Base-by-base conservation (phyloP, 2,329 filamentous ascomycete species). In the Pestalotiopsis sp. region DNA sequence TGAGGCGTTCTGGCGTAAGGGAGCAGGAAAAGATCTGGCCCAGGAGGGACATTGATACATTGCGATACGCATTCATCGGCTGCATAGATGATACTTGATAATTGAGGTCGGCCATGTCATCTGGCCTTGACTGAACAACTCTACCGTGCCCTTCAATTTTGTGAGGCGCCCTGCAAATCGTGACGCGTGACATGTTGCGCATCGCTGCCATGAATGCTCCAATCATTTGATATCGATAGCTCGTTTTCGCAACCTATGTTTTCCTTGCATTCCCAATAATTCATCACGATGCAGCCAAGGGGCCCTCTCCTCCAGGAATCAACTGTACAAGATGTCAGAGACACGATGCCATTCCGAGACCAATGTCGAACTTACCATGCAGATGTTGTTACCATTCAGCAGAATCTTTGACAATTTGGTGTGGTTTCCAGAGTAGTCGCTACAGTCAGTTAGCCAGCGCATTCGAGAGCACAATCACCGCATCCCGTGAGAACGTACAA, bases 321-420 rank as follows among this genome's bases (percentile, higher is more conserved):
- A 94, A 86, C 92, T 94, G 72, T 27, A 58, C 2, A 58, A 36
- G 14, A 58, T 14, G 41, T 66, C 36, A 66, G 41, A 11, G 20
- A 31, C 7, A 17, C 49, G 25, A 49, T 49, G 13, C 7, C 13
- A 14, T 4, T 11, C 31, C 41, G 12, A 38, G 27, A 14, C 31
- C 27, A 11, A 27, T 3, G 13, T 13, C 45, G 25, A 27, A 74
- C 86, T 68, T 87, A 97, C 96, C 96, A 99, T 99, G 92, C 95
- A 98, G 72, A 99, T 94, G 78, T 98, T 98, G 84, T 99, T 99
- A 68, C 96, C 96, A 77, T 99, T 99, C 52, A 99, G 85, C 57
- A 99, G 84, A 71, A 99, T 97, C 86, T 98, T 98, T 65, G 94
- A 89, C 56, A 99, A 89, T 81, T 97, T 97, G 61, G 91, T 93